Evolutionary conservation across 352 stramenopile species (phyloP).

Genomic region (Salisapilia sapeloensis): DNA sequence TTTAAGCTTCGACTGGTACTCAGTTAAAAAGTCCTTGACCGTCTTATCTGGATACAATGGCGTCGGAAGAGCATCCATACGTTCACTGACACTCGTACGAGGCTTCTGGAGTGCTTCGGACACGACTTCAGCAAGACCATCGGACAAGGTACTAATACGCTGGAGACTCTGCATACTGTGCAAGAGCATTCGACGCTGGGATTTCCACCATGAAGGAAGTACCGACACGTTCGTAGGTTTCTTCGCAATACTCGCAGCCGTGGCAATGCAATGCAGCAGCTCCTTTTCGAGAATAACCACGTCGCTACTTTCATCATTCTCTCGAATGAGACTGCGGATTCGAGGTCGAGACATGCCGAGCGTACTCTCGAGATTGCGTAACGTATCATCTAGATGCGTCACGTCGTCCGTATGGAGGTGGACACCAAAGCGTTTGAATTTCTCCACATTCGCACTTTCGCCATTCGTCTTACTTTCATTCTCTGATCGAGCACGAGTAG

Average conservation of each 20-base stretch:
- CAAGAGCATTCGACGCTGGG: constrained; percentile 29
- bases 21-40: too few species aligned
- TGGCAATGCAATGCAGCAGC: constrained; percentile 22
- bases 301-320: constrained; percentile 47
- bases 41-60: too few species aligned
- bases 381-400: constrained; percentile 53
- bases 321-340: constrained; percentile 24
- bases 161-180: constrained; percentile 58
- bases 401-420: constrained; percentile 79
- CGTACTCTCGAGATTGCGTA: constrained; percentile 38
- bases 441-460: constrained; percentile 2
- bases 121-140: constrained; percentile 53
- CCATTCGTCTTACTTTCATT: constrained; percentile 2
- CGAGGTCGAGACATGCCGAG: constrained; percentile 32
- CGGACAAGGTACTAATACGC: constrained; percentile 41
- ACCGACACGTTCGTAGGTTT: constrained; percentile 60
- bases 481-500: too few species aligned
- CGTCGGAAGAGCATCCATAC: too few species aligned
- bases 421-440: constrained; percentile 20
- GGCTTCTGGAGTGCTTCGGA: constrained; percentile 41
- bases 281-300: constrained; percentile 16
- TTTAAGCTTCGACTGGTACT: too few species aligned
- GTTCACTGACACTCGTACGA: too few species aligned
- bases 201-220: constrained; percentile 43
- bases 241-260: constrained; percentile 33